Conservation (phyloP, 192 early-diverging fungal species). For the Powellomyces hirtus region DNA sequence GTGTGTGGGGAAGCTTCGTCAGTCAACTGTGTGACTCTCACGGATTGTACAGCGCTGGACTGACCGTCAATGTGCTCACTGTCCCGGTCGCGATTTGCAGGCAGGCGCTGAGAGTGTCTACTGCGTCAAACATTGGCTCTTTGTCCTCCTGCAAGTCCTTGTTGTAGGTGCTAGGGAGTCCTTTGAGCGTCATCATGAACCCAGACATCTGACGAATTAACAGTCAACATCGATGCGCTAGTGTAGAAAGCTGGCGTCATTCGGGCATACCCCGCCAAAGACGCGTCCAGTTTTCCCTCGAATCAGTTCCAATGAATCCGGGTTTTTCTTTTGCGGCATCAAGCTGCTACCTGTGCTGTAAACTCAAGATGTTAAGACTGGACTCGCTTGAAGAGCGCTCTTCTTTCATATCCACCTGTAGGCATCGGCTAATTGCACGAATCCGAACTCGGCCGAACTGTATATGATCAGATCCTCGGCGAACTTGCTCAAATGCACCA, state of each 20-base stretch:
- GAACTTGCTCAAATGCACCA: slow-evolving; percentile 87
- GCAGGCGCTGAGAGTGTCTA: slow-evolving; percentile 84
- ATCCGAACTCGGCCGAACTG: slow-evolving; percentile 88
- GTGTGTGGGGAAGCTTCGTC: too few relatives aligned
- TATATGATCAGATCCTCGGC: slow-evolving; percentile 98
- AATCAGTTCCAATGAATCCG: slow-evolving; percentile 91
- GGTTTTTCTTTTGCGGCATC: slow-evolving; percentile 99
- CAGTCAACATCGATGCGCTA: neutral
- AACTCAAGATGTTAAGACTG: neutral
- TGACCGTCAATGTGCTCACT: slow-evolving; percentile 79
- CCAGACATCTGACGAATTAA: slow-evolving; percentile 65
- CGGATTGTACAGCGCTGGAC: too few relatives aligned
- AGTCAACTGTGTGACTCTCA: too few relatives aligned
- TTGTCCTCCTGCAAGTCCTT: slow-evolving; percentile 99
- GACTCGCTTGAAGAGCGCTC: slow-evolving; percentile 4
- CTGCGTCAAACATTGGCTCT: slow-evolving; percentile 96
- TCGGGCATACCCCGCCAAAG: slow-evolving; percentile 83
- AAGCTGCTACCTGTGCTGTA: slow-evolving; percentile 89
- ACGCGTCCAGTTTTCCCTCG: slow-evolving; percentile 96
- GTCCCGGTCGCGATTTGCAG: slow-evolving; percentile 92
- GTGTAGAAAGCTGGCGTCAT: too few relatives aligned
- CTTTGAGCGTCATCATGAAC: slow-evolving; percentile 99
- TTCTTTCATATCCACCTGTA: slow-evolving; percentile 62
- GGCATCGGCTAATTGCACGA: slow-evolving; percentile 91
- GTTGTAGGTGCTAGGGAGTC: slow-evolving; percentile 96